Base-by-base conservation (phyloP, 2,329 filamentous ascomycete genomes). In the Lachnum nothofagi region DNA sequence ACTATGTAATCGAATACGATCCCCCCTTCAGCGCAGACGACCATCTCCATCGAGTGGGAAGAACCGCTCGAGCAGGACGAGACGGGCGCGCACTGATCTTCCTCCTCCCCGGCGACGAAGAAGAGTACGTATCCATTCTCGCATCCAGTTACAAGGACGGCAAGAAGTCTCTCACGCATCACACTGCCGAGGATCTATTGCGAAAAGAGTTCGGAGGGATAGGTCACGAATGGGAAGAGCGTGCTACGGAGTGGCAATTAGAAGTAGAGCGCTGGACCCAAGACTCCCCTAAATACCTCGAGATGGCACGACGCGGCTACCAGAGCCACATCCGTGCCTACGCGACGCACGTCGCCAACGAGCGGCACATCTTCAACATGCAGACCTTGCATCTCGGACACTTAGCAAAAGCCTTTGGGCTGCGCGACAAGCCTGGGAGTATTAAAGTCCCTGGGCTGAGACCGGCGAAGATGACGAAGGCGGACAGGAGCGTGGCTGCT, bases 1-100 rank as follows among this genome's bases (percentile, higher is more conserved):
- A 98, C 66, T 77, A 96, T 17, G 90, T 98, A 42, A 80, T 98
- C 48, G 93, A 98, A 67, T 97, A 95, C 65, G 93, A 98, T 64
- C 91, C 93, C 0, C 88, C 93, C 2, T 97, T 97, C 69, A 89
- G 86, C 64, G 83, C 89, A 20, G 87, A 91, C 52, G 93, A 98
- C 67, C 93, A 98, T 67, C 78, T 96, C 6, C 93, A 98, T 70
- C 85, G 93, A 48, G 88, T 97, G 47, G 93, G 93, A 46, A 86
- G 93, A 67, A 98, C 93, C 9, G 93, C 93, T 3, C 88, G 93
- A 74, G 88, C 94, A 1, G 93, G 93, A 14, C 85, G 88, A 5
- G 80, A 91, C 9, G 93, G 93, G 23, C 84, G 91, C 48, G 90
- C 93, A 0, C 77, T 88, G 9, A 82, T 97, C 20, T 97, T 97